Percentiles rank a stretch among this genome's conserved stretches.
Conservation (phyloP, 164 flowering plant species). For the Echeveria elegans region DNA sequence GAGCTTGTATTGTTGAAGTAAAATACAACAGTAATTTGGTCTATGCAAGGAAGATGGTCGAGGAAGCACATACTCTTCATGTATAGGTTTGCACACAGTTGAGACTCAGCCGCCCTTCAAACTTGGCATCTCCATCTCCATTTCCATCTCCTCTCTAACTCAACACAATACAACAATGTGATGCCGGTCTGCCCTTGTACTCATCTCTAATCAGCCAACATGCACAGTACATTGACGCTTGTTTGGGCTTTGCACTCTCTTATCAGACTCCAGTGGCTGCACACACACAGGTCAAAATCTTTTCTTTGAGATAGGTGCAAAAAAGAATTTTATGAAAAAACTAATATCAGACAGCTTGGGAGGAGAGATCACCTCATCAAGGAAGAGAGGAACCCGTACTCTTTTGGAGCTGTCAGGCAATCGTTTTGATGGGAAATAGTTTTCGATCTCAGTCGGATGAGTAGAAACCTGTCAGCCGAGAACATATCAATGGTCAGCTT, state of each 20-base stretch:
- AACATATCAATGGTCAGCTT: not conserved
- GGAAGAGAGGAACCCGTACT: constrained; percentile 47
- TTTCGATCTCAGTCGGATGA: constrained; percentile 24
- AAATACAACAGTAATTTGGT: not conserved
- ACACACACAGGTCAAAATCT: not conserved
- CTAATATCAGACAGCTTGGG: not conserved
- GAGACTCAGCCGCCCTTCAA: no score
- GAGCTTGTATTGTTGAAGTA: not conserved
- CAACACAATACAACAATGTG: constrained; percentile 4
- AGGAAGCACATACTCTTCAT: no score
- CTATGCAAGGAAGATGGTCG: constrained; percentile 8
- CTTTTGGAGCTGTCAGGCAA: constrained; percentile 85
- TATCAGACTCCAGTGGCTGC: constrained; percentile 34
- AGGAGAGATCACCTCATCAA: constrained; percentile 23
- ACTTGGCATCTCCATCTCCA: no score
- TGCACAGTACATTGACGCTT: constrained; percentile 35
- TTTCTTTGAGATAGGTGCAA: not conserved
- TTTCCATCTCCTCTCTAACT: not conserved
- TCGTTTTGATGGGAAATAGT: constrained; percentile 44
- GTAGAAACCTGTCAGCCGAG: constrained; percentile 33
- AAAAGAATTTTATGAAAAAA: not conserved
- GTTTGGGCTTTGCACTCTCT: constrained; percentile 22
- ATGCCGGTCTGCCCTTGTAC: not conserved
- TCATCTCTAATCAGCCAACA: constrained; percentile 12
- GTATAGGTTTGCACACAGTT: no score